A percentile compares a stretch with the other conserved stretches of the same genome.
Evolutionary conservation across 805 yeast species (phyloP).

Genomic region (Yarrowia yakushimensis): DNA sequence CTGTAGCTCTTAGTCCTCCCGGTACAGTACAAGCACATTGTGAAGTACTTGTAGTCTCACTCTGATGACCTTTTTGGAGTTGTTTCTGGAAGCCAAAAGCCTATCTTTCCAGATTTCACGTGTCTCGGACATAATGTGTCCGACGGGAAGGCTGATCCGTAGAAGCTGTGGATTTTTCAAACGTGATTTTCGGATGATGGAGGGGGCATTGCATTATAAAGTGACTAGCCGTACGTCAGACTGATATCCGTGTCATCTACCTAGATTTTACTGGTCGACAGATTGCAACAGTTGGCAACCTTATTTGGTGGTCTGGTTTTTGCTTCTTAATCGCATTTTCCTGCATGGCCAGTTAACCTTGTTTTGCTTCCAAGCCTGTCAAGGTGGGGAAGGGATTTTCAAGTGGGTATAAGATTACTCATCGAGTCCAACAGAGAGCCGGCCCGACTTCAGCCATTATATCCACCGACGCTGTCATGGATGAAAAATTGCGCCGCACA

Average conservation of each 20-base stretch:
- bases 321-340: conserved; percentile 6
- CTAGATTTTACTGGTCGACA: too few species aligned
- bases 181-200: neutral
- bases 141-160: neutral
- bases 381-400: conserved; percentile 1
- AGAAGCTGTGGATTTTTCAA: too few species aligned
- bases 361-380: conserved; percentile 3
- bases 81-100: neutral
- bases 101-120: conserved; percentile 4
- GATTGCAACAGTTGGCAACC: neutral
- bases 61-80: neutral
- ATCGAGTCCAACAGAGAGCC: neutral
- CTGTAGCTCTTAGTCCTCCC: too few species aligned
- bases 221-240: too few species aligned
- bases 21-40: too few species aligned
- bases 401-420: conserved; percentile 11
- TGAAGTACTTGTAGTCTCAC: neutral
- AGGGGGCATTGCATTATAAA: too few species aligned
- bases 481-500: conserved; percentile 17
- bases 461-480: conserved; percentile 1
- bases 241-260: too few species aligned
- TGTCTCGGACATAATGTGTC: neutral
- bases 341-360: conserved; percentile 15
- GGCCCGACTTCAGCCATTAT: neutral
- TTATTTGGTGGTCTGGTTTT: neutral